These are phyloP conservation scores for Hirschfeldia incana DNA, from an alignment of 345 rosid genomes.

Conservation along the genomic window DNA sequence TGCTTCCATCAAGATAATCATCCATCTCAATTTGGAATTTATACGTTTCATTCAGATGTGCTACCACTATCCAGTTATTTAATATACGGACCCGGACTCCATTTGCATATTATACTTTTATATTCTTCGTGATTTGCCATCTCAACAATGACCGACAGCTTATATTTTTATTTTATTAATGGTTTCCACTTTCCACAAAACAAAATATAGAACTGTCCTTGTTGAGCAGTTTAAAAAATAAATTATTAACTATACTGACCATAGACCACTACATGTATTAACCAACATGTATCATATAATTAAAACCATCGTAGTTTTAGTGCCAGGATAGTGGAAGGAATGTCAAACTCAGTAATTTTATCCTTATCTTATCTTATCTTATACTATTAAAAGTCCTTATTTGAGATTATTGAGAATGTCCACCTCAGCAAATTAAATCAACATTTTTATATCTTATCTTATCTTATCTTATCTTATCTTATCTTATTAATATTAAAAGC, in stretches of 20 bases:
- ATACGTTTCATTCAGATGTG: neutral
- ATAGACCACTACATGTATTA: too few relatives aligned
- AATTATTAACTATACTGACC: too few relatives aligned
- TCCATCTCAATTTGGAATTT: neutral
- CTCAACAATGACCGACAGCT: conserved; percentile 29
- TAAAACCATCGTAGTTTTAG: neutral
- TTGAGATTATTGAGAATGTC: too few relatives aligned
- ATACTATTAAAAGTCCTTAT: too few relatives aligned
- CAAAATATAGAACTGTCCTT: neutral
- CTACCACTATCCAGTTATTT: neutral
- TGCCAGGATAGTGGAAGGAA: neutral
- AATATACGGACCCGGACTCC: neutral
- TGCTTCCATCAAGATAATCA: neutral
- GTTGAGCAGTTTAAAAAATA: neutral
- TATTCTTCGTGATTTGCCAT: conserved; percentile 13
- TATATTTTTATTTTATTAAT: neutral
- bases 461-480: too few relatives aligned
- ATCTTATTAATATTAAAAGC: too few relatives aligned
- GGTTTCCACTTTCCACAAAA: neutral
- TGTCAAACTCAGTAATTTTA: neutral
- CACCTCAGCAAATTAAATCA: too few relatives aligned
- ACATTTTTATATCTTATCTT: too few relatives aligned
- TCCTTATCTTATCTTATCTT: too few relatives aligned
- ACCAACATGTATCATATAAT: neutral
- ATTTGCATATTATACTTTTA: conserved; percentile 8